Conservation (phyloP, 2,329 filamentous ascomycete genomes). For the Stachybotrys elegans region DNA sequence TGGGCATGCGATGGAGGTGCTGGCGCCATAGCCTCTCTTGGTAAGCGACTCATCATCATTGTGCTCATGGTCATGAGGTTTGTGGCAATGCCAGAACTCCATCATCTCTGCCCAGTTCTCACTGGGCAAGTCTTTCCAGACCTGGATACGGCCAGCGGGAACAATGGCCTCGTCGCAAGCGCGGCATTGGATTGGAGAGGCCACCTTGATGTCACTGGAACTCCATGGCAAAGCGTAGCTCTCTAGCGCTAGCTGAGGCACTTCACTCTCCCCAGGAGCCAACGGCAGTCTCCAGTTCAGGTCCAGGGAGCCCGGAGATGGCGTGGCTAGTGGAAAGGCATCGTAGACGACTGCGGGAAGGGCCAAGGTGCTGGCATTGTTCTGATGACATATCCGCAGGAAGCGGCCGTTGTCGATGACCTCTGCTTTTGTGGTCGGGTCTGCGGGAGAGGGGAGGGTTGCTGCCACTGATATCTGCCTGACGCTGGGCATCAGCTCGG, state of each 20-base stretch:
- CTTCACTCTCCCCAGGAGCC: slow-evolving; percentile 15
- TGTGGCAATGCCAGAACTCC: slow-evolving; percentile 99
- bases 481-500: slow-evolving; percentile 61
- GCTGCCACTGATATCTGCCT: slow-evolving; percentile 57
- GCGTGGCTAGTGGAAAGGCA: slow-evolving; percentile 31
- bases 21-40: slow-evolving; percentile 77
- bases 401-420: slow-evolving; percentile 39
- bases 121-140: slow-evolving; percentile 91
- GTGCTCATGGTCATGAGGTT: slow-evolving; percentile 60
- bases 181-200: slow-evolving; percentile 38
- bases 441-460: slow-evolving; percentile 38
- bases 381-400: slow-evolving; percentile 45
- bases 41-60: slow-evolving; percentile 44
- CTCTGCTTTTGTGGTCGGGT: slow-evolving; percentile 35
- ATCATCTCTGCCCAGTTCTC: slow-evolving; percentile 99
- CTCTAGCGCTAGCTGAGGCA: slow-evolving; percentile 23
- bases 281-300: slow-evolving; percentile 53
- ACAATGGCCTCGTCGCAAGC: slow-evolving; percentile 34
- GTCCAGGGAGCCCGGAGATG: slow-evolving; percentile 22
- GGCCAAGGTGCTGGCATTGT: slow-evolving; percentile 23
- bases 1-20: slow-evolving; percentile 64
- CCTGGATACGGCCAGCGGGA: slow-evolving; percentile 29
- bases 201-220: slow-evolving; percentile 39
- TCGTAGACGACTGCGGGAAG: slow-evolving; percentile 38
- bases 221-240: slow-evolving; percentile 50